These are phyloP conservation scores for Conticribra guillardii DNA, from an alignment of 108 stramenopile genomes.

Conservation along the genomic window DNA sequence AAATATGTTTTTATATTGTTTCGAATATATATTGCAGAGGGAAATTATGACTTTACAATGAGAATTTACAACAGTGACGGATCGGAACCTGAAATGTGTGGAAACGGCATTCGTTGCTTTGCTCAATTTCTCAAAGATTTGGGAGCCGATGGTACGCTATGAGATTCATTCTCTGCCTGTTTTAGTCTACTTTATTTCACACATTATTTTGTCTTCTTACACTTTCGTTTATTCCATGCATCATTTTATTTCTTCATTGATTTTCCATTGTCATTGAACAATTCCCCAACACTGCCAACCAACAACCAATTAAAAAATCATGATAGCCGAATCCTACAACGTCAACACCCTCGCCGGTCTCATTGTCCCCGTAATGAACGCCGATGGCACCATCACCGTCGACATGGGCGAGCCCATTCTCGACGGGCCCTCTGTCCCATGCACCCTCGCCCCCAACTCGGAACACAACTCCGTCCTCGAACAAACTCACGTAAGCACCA, in stretches of 20 bases:
- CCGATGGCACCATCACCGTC: slow-evolving; percentile 91
- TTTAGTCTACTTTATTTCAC: background rate
- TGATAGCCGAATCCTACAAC: slow-evolving; percentile 72
- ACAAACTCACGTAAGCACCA: slow-evolving; percentile 75
- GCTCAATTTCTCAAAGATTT: slow-evolving; percentile 93
- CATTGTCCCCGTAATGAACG: slow-evolving; percentile 93
- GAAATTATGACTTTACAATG: slow-evolving; percentile 94
- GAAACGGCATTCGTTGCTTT: slow-evolving; percentile 97
- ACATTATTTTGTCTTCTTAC: slow-evolving; percentile 7
- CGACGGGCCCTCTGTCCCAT: slow-evolving; percentile 84
- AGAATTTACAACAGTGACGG: slow-evolving; percentile 97
- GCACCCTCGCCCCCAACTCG: slow-evolving; percentile 80
- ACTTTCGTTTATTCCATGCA: background rate
- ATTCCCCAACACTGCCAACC: too few relatives aligned
- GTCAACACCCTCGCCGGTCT: slow-evolving; percentile 93
- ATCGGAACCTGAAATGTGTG: slow-evolving; percentile 98
- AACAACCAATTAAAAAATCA: slow-evolving; percentile 4
- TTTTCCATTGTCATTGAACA: too few relatives aligned
- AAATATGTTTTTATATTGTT: too few relatives aligned
- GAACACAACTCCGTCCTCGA: slow-evolving; percentile 84
- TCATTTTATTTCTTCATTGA: background rate
- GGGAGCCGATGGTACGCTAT: slow-evolving; percentile 73
- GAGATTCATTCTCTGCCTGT: background rate
- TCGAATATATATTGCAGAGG: slow-evolving; percentile 28
- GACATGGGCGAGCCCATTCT: slow-evolving; percentile 97